Conservation (phyloP, 768 basidiomycete species). For the Candolleomyces aberdarensis region DNA sequence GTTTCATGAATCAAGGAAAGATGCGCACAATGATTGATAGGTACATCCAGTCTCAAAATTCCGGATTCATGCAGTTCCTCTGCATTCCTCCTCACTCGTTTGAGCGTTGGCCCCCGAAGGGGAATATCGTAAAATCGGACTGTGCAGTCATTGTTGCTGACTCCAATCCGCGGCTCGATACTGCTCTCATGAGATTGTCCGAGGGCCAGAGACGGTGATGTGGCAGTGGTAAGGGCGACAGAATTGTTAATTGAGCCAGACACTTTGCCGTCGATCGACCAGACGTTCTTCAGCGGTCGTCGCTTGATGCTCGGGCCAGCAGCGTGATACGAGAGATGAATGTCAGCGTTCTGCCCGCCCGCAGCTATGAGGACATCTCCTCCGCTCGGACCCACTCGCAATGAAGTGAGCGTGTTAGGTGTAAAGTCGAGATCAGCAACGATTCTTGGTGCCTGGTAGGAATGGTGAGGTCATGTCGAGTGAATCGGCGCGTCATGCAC, state of each 20-base stretch:
- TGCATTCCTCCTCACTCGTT: constrained; percentile 20
- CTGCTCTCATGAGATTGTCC: constrained; percentile 59
- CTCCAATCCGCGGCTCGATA: constrained; percentile 70
- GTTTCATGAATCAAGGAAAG: not conserved
- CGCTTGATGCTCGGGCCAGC: constrained; percentile 25
- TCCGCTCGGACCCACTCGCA: constrained; percentile 40
- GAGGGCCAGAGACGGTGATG: constrained; percentile 40
- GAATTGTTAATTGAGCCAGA: constrained; percentile 81
- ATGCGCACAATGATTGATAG: constrained; percentile 77
- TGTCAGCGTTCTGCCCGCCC: constrained; percentile 70
- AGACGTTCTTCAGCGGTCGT: constrained; percentile 26
- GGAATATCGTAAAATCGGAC: constrained; percentile 81
- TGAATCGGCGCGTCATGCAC: constrained; percentile 2
- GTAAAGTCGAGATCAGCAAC: constrained; percentile 54
- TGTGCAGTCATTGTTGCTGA: constrained; percentile 84
- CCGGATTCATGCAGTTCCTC: constrained; percentile 47
- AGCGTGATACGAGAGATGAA: constrained; percentile 55
- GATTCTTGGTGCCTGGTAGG: constrained; percentile 37
- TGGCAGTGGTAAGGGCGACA: constrained; percentile 51
- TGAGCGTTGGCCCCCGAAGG: constrained; percentile 41
- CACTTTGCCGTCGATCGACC: constrained; percentile 56
- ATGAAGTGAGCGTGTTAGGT: constrained; percentile 62
- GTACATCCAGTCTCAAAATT: constrained; percentile 55
- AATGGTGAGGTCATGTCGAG: not conserved
- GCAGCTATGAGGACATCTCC: constrained; percentile 67